Conservation (phyloP, 2,329 filamentous ascomycete genomes). For the Penicillium hordei region DNA sequence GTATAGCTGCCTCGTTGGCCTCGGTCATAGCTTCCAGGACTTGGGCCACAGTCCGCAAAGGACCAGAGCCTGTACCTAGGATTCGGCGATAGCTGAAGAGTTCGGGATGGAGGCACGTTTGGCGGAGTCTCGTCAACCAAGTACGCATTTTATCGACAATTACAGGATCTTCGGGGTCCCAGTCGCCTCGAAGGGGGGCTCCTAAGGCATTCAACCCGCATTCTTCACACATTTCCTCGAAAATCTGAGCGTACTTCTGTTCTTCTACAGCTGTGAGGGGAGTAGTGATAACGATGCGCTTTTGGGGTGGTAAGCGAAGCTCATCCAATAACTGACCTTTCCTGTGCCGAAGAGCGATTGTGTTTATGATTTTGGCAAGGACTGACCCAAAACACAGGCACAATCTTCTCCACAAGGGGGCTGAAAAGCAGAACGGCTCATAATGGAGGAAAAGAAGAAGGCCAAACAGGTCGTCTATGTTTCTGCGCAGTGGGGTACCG, state of each 20-base stretch:
- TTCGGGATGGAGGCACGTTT: constrained; percentile 83
- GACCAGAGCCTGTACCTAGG: constrained; percentile 62
- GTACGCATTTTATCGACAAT: constrained; percentile 70
- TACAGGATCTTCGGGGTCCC: constrained; percentile 60
- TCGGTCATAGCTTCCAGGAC: constrained; percentile 92
- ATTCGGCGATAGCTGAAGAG: constrained; percentile 68
- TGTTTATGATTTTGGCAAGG: constrained; percentile 69
- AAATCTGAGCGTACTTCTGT: constrained; percentile 77
- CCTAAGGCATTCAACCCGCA: constrained; percentile 67
- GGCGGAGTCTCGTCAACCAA: constrained; percentile 75
- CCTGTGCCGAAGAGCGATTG: constrained; percentile 77
- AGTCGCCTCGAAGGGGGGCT: constrained; percentile 59
- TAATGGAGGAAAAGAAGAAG: constrained; percentile 78
- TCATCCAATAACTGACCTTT: constrained; percentile 80
- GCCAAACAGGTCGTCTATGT: constrained; percentile 75
- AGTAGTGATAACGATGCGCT: constrained; percentile 81
- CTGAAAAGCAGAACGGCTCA: constrained; percentile 68
- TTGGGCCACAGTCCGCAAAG: constrained; percentile 78
- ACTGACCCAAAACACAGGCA: constrained; percentile 59
- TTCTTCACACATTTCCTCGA: constrained; percentile 70
- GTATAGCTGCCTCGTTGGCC: constrained; percentile 68
- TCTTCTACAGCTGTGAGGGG: constrained; percentile 90
- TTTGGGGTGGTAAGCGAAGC: constrained; percentile 75
- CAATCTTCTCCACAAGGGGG: constrained; percentile 67
- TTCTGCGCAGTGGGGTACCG: constrained; percentile 82